phyloP scores from a whole-genome alignment of 1,284 basidiomycete genomes.

The Trametes hirsuta region DNA sequence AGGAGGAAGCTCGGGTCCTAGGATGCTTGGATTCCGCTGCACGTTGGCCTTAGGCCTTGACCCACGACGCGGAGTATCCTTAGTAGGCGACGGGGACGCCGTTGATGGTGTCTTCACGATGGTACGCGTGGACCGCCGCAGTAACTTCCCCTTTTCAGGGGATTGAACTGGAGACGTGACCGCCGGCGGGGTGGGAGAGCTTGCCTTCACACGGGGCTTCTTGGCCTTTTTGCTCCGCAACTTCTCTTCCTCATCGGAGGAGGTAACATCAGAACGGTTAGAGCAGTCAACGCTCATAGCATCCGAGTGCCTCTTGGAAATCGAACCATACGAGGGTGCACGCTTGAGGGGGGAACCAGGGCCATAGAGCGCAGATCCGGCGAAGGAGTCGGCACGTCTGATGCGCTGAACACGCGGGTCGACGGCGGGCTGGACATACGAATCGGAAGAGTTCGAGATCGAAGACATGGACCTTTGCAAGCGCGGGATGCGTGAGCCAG shows the following conservation, averaged over 20 bases:
- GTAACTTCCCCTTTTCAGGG: slow-evolving; percentile 18
- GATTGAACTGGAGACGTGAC: slow-evolving; percentile 22
- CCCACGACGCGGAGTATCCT: slow-evolving; percentile 22
- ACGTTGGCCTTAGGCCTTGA: slow-evolving; percentile 44
- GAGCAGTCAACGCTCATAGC: slow-evolving; percentile 39
- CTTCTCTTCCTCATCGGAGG: slow-evolving; percentile 80
- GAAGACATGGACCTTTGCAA: slow-evolving; percentile 39
- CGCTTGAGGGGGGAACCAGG: slow-evolving; percentile 43
- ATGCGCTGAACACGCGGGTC: slow-evolving; percentile 35
- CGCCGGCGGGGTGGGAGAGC: slow-evolving; percentile 35
- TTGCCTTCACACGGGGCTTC: slow-evolving; percentile 56
- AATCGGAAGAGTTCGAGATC: slow-evolving; percentile 39
- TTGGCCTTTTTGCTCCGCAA: slow-evolving; percentile 60
- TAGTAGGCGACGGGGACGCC: slow-evolving; percentile 2
- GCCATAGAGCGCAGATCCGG: slow-evolving; percentile 29
- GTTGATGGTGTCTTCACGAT: slow-evolving; percentile 21
- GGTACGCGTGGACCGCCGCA: slow-evolving; percentile 22
- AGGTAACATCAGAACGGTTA: slow-evolving; percentile 44
- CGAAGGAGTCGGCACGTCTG: slow-evolving; percentile 37
- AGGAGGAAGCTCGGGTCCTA: slow-evolving; percentile 48
- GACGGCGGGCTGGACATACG: slow-evolving; percentile 30
- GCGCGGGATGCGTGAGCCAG: slow-evolving; percentile 40
- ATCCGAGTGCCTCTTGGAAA: slow-evolving; percentile 37
- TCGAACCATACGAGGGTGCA: slow-evolving; percentile 41
- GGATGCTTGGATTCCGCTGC: slow-evolving; percentile 61